Conservation (phyloP, 176 grass and related monocot genomes). For the Leersia perrieri region DNA sequence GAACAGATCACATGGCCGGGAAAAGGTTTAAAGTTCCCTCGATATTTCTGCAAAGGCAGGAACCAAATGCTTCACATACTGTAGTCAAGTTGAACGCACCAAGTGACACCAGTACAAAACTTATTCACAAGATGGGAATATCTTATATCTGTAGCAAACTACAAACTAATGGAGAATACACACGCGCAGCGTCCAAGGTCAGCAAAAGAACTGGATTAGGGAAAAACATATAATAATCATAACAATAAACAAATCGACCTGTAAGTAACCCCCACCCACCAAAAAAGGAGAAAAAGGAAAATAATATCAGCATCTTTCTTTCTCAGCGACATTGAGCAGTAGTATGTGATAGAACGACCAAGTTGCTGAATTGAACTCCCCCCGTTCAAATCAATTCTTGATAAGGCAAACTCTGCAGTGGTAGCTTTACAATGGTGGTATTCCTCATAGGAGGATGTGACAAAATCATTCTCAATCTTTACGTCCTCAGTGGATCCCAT, state of each 20-base stretch:
- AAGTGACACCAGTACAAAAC: conserved; percentile 10
- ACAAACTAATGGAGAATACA: conserved; percentile 38
- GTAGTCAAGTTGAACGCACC: neutral
- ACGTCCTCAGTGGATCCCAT: neutral
- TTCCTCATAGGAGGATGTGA: conserved; percentile 1
- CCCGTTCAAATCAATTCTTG: neutral
- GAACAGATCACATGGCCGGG: neutral
- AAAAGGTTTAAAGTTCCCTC: neutral
- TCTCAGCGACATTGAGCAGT: neutral
- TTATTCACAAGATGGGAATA: conserved; percentile 42
- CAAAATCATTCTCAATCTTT: neutral
- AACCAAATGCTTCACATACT: neutral
- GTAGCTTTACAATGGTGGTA: conserved; percentile 30
- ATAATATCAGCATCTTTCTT: neutral
- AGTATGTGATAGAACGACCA: neutral
- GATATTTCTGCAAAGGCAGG: neutral
- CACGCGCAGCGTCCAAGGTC: conserved; percentile 5
- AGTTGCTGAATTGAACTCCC: neutral
- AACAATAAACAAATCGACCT: conserved; percentile 44
- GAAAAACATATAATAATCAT: conserved; percentile 35
- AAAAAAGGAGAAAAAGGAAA: neutral
- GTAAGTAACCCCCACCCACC: conserved; percentile 16
- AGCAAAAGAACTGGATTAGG: conserved; percentile 44
- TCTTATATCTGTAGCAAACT: conserved; percentile 36
- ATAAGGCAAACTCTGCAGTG: neutral